phyloP scores from a whole-genome alignment of 257 asterid species.

The Nicotiana noctiflora region DNA sequence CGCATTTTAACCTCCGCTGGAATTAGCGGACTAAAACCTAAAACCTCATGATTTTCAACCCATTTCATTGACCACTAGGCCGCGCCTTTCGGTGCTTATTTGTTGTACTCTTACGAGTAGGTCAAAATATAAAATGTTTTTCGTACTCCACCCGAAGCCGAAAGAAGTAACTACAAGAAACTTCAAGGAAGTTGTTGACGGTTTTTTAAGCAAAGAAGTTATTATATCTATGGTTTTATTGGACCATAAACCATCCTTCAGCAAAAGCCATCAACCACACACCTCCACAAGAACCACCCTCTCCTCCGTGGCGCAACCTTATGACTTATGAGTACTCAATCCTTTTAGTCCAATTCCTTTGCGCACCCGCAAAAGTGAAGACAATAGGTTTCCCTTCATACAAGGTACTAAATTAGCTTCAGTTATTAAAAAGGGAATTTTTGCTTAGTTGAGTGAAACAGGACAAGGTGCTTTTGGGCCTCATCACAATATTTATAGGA shows the following conservation, averaged over 20 bases:
- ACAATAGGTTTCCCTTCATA: not conserved
- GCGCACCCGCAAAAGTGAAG: not conserved
- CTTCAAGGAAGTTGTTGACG: not conserved
- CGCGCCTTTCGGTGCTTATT: not conserved
- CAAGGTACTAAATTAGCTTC: not conserved
- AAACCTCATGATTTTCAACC: no score
- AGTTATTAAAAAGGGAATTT: not conserved
- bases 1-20: no score
- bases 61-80: no score
- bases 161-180: not conserved
- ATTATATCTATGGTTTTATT: not conserved
- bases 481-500: not conserved
- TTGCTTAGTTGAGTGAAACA: not conserved
- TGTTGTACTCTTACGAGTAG: not conserved
- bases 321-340: not conserved
- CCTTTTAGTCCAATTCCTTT: not conserved
- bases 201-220: not conserved
- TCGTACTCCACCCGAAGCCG: not conserved
- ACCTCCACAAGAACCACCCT: not conserved
- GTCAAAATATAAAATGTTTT: not conserved
- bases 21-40: no score
- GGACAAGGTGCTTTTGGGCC: not conserved
- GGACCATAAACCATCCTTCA: not conserved
- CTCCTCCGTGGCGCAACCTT: not conserved
- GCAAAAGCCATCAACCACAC: not conserved